These are phyloP conservation scores for Boletus bicolor DNA, from an alignment of 768 basidiomycete genomes.

Conservation along the genomic window DNA sequence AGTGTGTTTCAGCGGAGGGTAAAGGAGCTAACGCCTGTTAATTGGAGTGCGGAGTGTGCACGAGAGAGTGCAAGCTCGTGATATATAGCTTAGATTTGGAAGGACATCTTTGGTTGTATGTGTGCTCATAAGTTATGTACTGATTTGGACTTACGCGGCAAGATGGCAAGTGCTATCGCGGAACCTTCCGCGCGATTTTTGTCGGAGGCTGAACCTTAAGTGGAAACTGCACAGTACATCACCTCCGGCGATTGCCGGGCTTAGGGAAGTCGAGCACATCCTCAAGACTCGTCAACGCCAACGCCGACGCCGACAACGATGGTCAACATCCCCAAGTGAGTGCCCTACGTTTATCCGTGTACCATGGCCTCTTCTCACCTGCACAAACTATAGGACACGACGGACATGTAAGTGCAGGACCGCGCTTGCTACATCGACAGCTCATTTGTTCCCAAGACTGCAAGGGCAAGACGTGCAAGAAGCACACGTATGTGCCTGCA, in stretches of 20 bases:
- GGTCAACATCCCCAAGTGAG: constrained; percentile 96
- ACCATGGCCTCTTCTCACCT: constrained; percentile 15
- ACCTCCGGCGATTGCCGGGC: constrained; percentile 26
- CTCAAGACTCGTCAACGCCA: constrained; percentile 12
- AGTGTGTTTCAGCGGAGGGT: constrained; percentile 60
- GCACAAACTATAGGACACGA: constrained; percentile 62
- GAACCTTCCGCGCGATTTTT: not conserved
- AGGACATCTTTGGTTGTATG: not conserved
- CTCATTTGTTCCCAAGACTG: constrained; percentile 54
- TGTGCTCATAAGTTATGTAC: not conserved
- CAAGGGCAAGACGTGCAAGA: constrained; percentile 96
- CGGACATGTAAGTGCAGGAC: constrained; percentile 76
- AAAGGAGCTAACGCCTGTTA: constrained; percentile 57
- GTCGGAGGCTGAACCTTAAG: constrained; percentile 23
- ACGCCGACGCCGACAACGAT: constrained; percentile 47
- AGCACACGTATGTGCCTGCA: constrained; percentile 77
- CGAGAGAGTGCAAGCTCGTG: constrained; percentile 15
- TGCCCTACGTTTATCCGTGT: constrained; percentile 10
- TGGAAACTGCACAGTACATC: constrained; percentile 25
- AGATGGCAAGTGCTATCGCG: not conserved
- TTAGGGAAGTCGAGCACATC: constrained; percentile 11
- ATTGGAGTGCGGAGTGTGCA: constrained; percentile 68
- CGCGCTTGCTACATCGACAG: not conserved
- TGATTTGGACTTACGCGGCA: not conserved
- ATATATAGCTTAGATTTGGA: not conserved